Percentiles rank a stretch among this genome's conserved stretches.
Conservation (phyloP, 768 basidiomycete species). For the Tricholoma bakamatsutake region DNA sequence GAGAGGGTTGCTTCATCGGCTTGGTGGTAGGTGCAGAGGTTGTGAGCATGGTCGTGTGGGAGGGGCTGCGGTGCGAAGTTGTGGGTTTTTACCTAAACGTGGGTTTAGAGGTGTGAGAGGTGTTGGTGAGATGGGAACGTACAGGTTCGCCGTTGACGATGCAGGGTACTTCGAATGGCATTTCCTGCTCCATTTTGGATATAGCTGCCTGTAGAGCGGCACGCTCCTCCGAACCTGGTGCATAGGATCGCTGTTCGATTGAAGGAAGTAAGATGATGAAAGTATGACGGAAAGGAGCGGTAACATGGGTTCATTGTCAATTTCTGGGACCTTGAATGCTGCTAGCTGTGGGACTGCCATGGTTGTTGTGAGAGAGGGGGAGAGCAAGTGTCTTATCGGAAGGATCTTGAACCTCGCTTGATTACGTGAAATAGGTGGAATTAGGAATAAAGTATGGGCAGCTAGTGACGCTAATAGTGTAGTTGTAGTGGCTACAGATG, state of each 20-base stretch:
- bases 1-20: constrained; percentile 73
- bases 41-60: constrained; percentile 78
- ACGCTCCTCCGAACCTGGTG: constrained; percentile 74
- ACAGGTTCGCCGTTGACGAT: constrained; percentile 88
- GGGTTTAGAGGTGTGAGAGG: constrained; percentile 4
- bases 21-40: constrained; percentile 85
- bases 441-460: background rate
- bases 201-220: constrained; percentile 65
- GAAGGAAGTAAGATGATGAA: no score
- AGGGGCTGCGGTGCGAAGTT: constrained; percentile 73
- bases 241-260: constrained; percentile 59
- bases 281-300: constrained; percentile 6
- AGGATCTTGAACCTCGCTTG: constrained; percentile 7
- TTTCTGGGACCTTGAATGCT: constrained; percentile 74
- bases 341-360: constrained; percentile 78
- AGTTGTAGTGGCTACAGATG: background rate
- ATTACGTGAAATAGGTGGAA: background rate
- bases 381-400: constrained; percentile 3
- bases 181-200: constrained; percentile 69
- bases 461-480: background rate
- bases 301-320: constrained; percentile 95
- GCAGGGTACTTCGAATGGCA: constrained; percentile 91
- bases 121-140: constrained; percentile 15
- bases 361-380: constrained; percentile 17
- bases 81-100: constrained; percentile 68